These are phyloP conservation scores for Lipomyces mesembrius DNA, from an alignment of 805 yeast species.

Conservation along the genomic window DNA sequence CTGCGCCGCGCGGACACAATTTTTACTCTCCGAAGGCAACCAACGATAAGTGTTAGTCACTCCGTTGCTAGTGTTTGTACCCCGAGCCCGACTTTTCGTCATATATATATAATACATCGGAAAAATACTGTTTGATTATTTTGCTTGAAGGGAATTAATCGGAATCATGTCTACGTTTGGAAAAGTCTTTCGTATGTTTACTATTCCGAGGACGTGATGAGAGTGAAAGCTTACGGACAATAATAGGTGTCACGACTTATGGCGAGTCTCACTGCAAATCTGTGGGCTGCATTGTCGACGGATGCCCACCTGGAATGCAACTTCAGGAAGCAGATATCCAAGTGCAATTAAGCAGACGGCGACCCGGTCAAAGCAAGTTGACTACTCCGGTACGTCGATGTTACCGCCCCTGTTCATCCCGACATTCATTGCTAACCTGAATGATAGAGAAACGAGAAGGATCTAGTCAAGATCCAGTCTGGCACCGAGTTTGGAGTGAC, in stretches of 20 bases:
- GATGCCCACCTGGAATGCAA: conserved; percentile 93
- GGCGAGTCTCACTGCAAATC: conserved; percentile 98
- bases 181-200: conserved; percentile 49
- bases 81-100: neutral
- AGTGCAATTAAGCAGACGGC: conserved; percentile 93
- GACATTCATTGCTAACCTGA: neutral
- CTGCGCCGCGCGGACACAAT: conserved; percentile 1
- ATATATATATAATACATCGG: neutral
- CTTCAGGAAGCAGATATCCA: conserved; percentile 87
- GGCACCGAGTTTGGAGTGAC: conserved; percentile 92
- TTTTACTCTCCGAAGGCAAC: neutral
- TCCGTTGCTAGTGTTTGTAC: neutral
- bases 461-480: conserved; percentile 86
- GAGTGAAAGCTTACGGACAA: neutral
- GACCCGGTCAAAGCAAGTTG: conserved; percentile 94
- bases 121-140: neutral
- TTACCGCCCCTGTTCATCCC: neutral
- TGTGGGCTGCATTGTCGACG: conserved; percentile 98
- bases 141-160: neutral
- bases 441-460: conserved; percentile 77
- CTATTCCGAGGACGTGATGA: neutral
- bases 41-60: neutral
- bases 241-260: conserved; percentile 79
- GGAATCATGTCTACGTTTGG: conserved; percentile 77
- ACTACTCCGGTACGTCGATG: conserved; percentile 68